Evolutionary conservation across 2,329 filamentous ascomycete species (phyloP).

Genomic region (Thelonectria olida): DNA sequence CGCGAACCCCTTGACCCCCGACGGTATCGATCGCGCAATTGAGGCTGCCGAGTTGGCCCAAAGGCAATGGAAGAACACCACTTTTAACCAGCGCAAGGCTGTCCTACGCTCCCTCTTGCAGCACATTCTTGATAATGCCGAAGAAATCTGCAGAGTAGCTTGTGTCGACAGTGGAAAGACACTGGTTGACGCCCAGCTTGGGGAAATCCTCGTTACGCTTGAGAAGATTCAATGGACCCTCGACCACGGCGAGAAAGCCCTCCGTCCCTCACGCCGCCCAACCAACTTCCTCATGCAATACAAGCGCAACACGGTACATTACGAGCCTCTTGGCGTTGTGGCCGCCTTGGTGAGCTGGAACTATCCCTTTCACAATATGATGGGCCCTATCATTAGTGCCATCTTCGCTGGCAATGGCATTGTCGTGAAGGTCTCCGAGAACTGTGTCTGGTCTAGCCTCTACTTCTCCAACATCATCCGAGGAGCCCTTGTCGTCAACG

Average conservation of each 20-base stretch:
- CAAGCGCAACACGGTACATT: conserved; percentile 89
- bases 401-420: conserved; percentile 93
- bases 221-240: conserved; percentile 98
- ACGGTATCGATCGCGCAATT: conserved; percentile 82
- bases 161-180: conserved; percentile 97
- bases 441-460: conserved; percentile 89
- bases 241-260: conserved; percentile 83
- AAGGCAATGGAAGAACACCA: conserved; percentile 78
- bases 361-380: conserved; percentile 94
- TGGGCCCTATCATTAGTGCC: conserved; percentile 89
- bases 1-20: conserved; percentile 78
- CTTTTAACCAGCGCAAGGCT: conserved; percentile 78
- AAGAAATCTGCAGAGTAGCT: conserved; percentile 83
- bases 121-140: conserved; percentile 88
- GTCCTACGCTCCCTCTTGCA: conserved; percentile 85
- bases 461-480: conserved; percentile 86
- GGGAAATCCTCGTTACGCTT: conserved; percentile 91
- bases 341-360: conserved; percentile 97
- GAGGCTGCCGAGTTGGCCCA: conserved; percentile 80
- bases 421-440: conserved; percentile 93
- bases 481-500: conserved; percentile 82
- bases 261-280: conserved; percentile 76
- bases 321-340: conserved; percentile 93
- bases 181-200: conserved; percentile 90
- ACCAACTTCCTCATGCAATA: conserved; percentile 96